These are phyloP conservation scores for Aaosphaeria arxii DNA, from an alignment of 2,329 filamentous ascomycete species.

Conservation along the genomic window DNA sequence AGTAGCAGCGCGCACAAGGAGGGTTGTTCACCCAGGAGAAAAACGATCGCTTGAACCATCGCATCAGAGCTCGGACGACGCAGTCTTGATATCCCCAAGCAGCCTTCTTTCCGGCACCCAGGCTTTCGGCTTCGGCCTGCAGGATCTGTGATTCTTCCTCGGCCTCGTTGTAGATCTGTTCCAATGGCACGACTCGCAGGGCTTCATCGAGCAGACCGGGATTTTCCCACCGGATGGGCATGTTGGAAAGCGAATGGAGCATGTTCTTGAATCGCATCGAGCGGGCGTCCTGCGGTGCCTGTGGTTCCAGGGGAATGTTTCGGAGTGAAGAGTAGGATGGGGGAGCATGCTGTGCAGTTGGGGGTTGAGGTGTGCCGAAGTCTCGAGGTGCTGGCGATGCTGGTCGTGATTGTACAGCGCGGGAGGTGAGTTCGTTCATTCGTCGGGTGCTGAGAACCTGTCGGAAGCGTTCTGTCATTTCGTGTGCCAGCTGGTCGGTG, in stretches of 20 bases:
- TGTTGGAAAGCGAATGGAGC: conserved; percentile 79
- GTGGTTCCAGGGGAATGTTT: conserved; percentile 69
- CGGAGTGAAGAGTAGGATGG: conserved; percentile 61
- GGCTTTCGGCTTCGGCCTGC: conserved; percentile 81
- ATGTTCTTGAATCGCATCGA: conserved; percentile 61
- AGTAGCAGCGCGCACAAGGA: conserved; percentile 74
- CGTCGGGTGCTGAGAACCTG: conserved; percentile 81
- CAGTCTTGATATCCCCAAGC: conserved; percentile 99
- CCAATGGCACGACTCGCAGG: conserved; percentile 78
- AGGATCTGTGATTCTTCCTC: conserved; percentile 90
- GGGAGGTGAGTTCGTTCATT: conserved; percentile 73
- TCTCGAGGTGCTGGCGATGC: conserved; percentile 57
- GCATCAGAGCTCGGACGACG: conserved; percentile 82
- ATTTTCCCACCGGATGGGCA: conserved; percentile 93
- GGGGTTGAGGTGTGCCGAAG: conserved; percentile 39
- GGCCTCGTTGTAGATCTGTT: conserved; percentile 88
- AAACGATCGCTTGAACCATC: conserved; percentile 95
- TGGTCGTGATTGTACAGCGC: conserved; percentile 57
- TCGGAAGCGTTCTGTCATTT: conserved; percentile 81
- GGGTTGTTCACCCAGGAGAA: conserved; percentile 98
- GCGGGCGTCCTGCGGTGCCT: conserved; percentile 59
- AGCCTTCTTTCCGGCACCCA: conserved; percentile 74
- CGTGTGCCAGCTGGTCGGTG: conserved; percentile 56
- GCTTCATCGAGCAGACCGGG: conserved; percentile 92
- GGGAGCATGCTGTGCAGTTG: conserved; percentile 36